Conservation (phyloP, 2,329 filamentous ascomycete genomes). For the Magnaporthales sp. region DNA sequence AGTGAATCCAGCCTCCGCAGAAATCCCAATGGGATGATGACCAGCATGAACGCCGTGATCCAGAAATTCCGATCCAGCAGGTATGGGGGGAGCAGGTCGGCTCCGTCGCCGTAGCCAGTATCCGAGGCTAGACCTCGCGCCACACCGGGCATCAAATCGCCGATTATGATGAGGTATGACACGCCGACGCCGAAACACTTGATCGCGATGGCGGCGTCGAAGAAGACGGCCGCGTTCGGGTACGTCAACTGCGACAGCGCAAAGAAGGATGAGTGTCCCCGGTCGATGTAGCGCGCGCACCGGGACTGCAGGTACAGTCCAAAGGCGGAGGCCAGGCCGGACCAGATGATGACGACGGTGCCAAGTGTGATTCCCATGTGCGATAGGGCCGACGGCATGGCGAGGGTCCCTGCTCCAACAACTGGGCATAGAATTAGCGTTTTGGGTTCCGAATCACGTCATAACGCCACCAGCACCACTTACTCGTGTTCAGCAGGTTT, state of each 20-base stretch:
- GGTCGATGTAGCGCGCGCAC: conserved; percentile 87
- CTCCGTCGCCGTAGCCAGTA: conserved; percentile 14
- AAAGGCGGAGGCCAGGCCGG: conserved; percentile 79
- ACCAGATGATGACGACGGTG: conserved; percentile 80
- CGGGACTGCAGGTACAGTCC: conserved; percentile 90
- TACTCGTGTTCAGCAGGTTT: conserved; percentile 95
- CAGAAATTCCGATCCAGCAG: conserved; percentile 89
- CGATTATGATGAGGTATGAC: conserved; percentile 97
- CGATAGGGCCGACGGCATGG: conserved; percentile 90
- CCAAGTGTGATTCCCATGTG: conserved; percentile 92
- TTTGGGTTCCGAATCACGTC: background rate
- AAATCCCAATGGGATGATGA: conserved; percentile 92
- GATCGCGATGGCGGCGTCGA: conserved; percentile 90
- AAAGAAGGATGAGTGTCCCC: conserved; percentile 85
- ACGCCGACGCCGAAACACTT: conserved; percentile 98
- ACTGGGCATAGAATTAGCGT: conserved; percentile 39
- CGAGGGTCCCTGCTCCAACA: conserved; percentile 86
- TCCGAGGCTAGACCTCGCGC: conserved; percentile 58
- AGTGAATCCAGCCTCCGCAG: conserved; percentile 85
- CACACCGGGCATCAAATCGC: conserved; percentile 95
- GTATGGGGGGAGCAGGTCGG: conserved; percentile 52
- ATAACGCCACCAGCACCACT: conserved; percentile 16
- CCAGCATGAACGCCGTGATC: conserved; percentile 95
- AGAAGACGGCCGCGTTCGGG: conserved; percentile 88
- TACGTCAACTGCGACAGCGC: conserved; percentile 96